Evolutionary conservation across 768 basidiomycete species (phyloP).

Genomic region (Lyophyllum shimeji): DNA sequence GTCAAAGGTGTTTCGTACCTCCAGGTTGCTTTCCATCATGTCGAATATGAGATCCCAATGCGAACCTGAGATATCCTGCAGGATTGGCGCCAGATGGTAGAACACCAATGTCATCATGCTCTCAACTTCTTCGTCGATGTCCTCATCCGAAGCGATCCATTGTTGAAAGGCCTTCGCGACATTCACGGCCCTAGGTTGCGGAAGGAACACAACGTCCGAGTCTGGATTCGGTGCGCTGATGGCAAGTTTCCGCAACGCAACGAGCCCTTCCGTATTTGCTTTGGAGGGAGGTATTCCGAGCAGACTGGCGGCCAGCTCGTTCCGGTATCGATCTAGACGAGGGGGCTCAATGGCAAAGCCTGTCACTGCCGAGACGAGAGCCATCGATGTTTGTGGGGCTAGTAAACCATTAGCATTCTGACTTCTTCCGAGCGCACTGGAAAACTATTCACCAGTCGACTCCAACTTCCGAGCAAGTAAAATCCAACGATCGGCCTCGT

Average conservation of each 20-base stretch:
- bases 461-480: constrained; percentile 63
- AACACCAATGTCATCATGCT: constrained; percentile 75
- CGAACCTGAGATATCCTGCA: constrained; percentile 81
- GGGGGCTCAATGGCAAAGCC: constrained; percentile 65
- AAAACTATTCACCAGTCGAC: constrained; percentile 48
- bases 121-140: constrained; percentile 77
- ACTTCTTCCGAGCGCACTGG: neutral
- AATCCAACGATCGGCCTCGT: constrained; percentile 80
- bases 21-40: constrained; percentile 82
- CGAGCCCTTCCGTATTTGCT: constrained; percentile 69
- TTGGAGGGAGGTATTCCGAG: constrained; percentile 62
- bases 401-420: neutral
- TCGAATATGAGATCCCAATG: constrained; percentile 97
- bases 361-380: constrained; percentile 62
- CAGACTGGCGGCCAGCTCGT: constrained; percentile 84
- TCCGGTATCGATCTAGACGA: constrained; percentile 77
- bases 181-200: constrained; percentile 83
- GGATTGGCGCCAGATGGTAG: constrained; percentile 74
- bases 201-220: constrained; percentile 80
- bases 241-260: constrained; percentile 64
- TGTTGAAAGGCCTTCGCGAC: constrained; percentile 79
- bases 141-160: constrained; percentile 72
- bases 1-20: constrained; percentile 46
- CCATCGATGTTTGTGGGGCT: constrained; percentile 74
- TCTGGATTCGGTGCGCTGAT: constrained; percentile 77